A percentile compares a stretch with the other conserved stretches of the same genome.
Conservation (phyloP, 2,329 filamentous ascomycete genomes). For the Hymenoscyphus fructigenus region DNA sequence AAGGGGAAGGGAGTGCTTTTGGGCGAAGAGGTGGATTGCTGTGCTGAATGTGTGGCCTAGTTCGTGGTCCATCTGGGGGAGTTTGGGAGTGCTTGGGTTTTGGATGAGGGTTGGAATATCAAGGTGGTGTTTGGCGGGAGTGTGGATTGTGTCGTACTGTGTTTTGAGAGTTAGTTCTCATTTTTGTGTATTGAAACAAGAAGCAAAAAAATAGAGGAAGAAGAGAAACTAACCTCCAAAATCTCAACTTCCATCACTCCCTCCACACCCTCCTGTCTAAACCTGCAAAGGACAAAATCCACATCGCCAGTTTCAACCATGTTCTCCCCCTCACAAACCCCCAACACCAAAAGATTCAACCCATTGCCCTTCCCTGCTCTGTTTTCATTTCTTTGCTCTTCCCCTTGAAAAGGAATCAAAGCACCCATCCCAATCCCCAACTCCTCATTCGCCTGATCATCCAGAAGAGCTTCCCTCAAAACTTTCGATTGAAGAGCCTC, state of each 20-base stretch:
- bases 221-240: constrained; percentile 28
- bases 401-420: no score
- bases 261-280: constrained; percentile 36
- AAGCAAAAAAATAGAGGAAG: no score
- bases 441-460: background rate
- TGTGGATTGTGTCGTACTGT: background rate
- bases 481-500: constrained; percentile 34
- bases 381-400: no score
- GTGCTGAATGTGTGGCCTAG: constrained; percentile 37
- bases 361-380: constrained; percentile 15
- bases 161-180: background rate
- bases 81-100: no score
- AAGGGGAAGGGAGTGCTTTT: constrained; percentile 33
- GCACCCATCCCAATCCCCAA: background rate
- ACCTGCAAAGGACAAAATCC: constrained; percentile 36
- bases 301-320: constrained; percentile 39
- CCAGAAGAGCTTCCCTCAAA: background rate
- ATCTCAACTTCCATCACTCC: constrained; percentile 33
- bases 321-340: constrained; percentile 34
- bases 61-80: constrained; percentile 37
- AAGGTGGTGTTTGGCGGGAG: no score
- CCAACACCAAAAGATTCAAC: constrained; percentile 34
- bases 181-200: no score
- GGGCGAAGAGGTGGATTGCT: constrained; percentile 35
- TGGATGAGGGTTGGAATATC: no score